Evolutionary conservation across 495 filamentous ascomycete species (phyloP), one percentile per base, ranked within the genome.

Genomic region (Penicillium robsamsonii): DNA sequence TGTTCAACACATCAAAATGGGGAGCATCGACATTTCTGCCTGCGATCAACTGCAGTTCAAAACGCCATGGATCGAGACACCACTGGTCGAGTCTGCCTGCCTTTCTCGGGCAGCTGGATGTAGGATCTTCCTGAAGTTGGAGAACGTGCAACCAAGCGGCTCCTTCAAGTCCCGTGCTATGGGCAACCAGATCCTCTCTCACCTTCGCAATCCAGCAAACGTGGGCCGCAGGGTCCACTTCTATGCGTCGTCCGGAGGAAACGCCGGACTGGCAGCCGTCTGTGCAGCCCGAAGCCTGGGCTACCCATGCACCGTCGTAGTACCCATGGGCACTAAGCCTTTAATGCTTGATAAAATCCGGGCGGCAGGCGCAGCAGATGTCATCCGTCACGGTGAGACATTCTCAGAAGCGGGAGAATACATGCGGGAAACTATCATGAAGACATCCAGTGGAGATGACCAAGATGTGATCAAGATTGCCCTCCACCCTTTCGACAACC

Each of bases 101-200:
- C 80, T 94, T 27, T 92, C 88, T 35, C 78, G 80, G 55, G 78
- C 78, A n/a, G 88, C 87, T 24, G 87, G 87, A 38, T 92, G 88
- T 67, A 79, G 84, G 57, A 83, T 97, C 74, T 92, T 87, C 72
- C 86, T 98, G 63, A 98, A 98, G 69, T 85, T 97, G 53, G 93
- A 98, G 57, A 90, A 90, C 71, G 84, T 93, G 63, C 93, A 98
- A 63, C 93, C 94, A 5, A 88, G 89, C 5, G 92, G 91, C 44
- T 95, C 91, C 10, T 98, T 97, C 85, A 98, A 97, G 72, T 96
- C 92, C 30, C 86, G 85, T 65, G 93, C 89, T 17, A 84, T 97
- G 58, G 93, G 92, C 59, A 83, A 89, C 70, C 81, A 92, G 65
- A 85, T 93, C 73, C 81, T 86, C 43, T 77, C 74, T 13, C 72